Evolutionary conservation across 2,329 filamentous ascomycete species (phyloP), one percentile per base, ranked within the genome.

Genomic region (Thelonectria blattea): DNA sequence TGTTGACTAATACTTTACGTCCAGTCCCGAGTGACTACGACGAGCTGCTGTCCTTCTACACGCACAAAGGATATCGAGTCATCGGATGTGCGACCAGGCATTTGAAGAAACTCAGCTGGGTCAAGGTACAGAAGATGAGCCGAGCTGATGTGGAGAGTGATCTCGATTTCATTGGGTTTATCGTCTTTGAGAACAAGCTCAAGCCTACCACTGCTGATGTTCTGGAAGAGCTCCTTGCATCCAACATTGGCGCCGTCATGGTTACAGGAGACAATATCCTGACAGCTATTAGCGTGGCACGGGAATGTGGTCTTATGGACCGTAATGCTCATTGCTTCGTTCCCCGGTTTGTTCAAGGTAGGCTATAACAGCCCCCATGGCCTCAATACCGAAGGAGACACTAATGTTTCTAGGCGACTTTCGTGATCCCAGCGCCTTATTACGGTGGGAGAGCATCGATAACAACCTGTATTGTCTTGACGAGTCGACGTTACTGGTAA

Each of bases 171-270:
- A 85, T 93, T 37, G 95, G 95, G 5, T 99, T 99, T 78, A 98
- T 99, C 72, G 90, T 99, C 55, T 99, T 99, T 69, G 95, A 99
- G 78, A 99, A 99, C 79, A 99, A 99, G 78, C 80, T 99, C 62
- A 99, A 99, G 75, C 89, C 91, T 1, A 93, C 87, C 18, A 97
- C 94, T 0, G 85, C 91, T 1, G 85, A 84, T 1, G 91, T 97
- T 34, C 86, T 99, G 24, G 85, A 90, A 57, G 93, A 98, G 76
- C 83, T 99, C 3, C 84, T 87, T 32, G 82, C 89, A 53, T 94
- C 96, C 8, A 91, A 91, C 57, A 97, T 99, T 66, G 87, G 92
- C 37, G 90, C 91, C 27, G 88, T 97, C 52, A 99, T 99, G 95
- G 96, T 96, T 64, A 99, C 95, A 0, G 95, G 95, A 30, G 95